Percentiles rank a stretch among this genome's conserved stretches.
Conservation (phyloP, 1,284 basidiomycete genomes). For the Ganoderma resinaceum region DNA sequence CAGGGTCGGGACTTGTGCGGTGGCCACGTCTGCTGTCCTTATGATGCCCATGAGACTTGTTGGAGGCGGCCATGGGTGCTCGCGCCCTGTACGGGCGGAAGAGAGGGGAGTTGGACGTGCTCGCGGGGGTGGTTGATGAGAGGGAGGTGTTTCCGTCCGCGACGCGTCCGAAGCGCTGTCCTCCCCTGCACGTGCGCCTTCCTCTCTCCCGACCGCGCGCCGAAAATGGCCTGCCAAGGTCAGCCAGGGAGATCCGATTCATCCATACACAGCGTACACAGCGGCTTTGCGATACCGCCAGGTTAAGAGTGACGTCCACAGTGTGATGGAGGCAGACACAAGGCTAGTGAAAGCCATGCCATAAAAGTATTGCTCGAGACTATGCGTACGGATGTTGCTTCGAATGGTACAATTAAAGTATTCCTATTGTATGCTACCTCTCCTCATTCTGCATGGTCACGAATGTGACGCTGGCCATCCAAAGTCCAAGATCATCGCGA, state of each 20-base stretch:
- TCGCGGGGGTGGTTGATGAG: constrained; percentile 17
- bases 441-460: constrained; percentile 4
- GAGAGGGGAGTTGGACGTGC: constrained; percentile 13
- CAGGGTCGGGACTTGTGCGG: constrained; percentile 46
- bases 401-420: constrained; percentile 19
- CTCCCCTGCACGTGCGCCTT: constrained; percentile 22
- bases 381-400: constrained; percentile 8
- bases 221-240: neutral
- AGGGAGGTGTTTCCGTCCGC: constrained; percentile 23
- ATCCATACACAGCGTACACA: neutral
- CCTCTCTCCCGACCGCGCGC: constrained; percentile 20
- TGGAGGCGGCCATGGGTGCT: constrained; percentile 36
- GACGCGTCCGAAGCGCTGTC: constrained; percentile 32
- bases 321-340: neutral
- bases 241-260: neutral
- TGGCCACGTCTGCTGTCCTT: constrained; percentile 40
- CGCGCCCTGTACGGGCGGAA: constrained; percentile 23
- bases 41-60: constrained; percentile 24
- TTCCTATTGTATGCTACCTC: constrained; percentile 1
- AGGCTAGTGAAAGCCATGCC: neutral
- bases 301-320: neutral
- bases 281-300: neutral
- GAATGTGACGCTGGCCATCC: constrained; percentile 55
- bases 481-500: constrained; percentile 75
- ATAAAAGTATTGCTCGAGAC: constrained; percentile 4